phyloP scores from a whole-genome alignment of 805 yeast species.

The Komagataella populi region DNA sequence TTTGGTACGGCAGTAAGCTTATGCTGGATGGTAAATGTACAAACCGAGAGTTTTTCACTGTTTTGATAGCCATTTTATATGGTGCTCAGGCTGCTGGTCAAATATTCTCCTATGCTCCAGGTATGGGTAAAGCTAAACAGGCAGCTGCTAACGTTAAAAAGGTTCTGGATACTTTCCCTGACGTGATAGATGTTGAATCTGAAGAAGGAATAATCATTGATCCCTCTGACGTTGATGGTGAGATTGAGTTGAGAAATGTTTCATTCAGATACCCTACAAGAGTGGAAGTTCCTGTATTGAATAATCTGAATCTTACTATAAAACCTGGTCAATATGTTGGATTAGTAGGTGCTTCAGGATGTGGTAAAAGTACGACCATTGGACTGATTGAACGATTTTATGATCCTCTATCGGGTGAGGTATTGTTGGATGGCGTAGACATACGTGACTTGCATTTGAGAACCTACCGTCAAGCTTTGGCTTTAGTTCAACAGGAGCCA shows the following conservation, averaged over 20 bases:
- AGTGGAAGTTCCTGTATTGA: conserved; percentile 53
- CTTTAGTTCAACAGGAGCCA: conserved; percentile 91
- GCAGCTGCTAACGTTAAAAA: neutral
- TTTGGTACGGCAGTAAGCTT: neutral
- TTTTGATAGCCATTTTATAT: neutral
- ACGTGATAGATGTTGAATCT: neutral
- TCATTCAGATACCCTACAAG: conserved; percentile 78
- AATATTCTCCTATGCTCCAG: neutral
- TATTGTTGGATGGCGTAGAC: conserved; percentile 51
- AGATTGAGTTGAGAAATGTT: conserved; percentile 50
- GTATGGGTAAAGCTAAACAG: neutral
- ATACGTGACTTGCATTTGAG: conserved; percentile 58
- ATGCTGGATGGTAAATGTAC: neutral
- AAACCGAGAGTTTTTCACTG: neutral
- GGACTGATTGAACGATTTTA: conserved; percentile 73
- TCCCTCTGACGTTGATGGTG: conserved; percentile 24
- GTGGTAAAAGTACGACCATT: conserved; percentile 85
- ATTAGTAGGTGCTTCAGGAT: conserved; percentile 96
- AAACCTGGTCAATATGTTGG: conserved; percentile 83
- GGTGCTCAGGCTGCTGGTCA: neutral
- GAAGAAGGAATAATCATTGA: neutral
- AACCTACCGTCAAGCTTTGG: conserved; percentile 57
- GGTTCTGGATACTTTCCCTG: neutral
- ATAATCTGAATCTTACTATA: conserved; percentile 43
- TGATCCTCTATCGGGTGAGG: conserved; percentile 57